A percentile compares a stretch with the other conserved stretches of the same genome.
Evolutionary conservation across 345 rosid genomes (phyloP).

Genomic region (Excoecaria cochinchinensis): DNA sequence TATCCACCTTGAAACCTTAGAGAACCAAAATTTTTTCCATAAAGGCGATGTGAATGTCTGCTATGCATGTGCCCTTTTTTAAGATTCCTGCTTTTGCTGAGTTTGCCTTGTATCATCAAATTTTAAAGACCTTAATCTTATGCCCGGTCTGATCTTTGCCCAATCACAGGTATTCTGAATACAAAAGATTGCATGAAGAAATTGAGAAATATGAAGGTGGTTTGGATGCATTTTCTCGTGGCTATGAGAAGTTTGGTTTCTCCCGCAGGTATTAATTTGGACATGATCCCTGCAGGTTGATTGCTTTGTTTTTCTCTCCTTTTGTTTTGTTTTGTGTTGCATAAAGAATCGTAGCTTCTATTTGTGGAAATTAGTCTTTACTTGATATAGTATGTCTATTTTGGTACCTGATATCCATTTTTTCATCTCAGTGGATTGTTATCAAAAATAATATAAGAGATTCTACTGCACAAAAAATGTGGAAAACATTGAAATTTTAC

Average conservation of each 20-base stretch:
- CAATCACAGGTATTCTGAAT: constrained; percentile 56
- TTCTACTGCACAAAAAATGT: neutral
- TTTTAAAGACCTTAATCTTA: constrained; percentile 1
- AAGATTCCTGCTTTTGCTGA: neutral
- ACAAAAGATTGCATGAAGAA: constrained; percentile 62
- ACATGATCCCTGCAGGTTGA: neutral
- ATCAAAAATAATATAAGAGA: neutral
- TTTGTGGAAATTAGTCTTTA: neutral
- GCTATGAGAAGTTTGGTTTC: constrained; percentile 90
- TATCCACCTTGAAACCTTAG: neutral
- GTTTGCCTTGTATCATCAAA: constrained; percentile 14
- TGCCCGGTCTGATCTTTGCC: constrained; percentile 4
- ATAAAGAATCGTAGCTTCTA: constrained; percentile 2
- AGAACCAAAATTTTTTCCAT: neutral
- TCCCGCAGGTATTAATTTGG: constrained; percentile 52
- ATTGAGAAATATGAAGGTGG: constrained; percentile 87
- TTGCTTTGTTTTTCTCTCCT: neutral
- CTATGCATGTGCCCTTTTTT: neutral
- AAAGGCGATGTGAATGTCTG: neutral
- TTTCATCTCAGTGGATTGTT: neutral
- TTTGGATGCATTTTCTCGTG: constrained; percentile 87
- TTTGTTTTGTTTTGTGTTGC: neutral
- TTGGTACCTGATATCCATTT: neutral
- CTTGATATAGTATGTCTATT: neutral
- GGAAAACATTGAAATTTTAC: neutral